Conservation (phyloP, 345 rosid species). For the Salix viminalis region DNA sequence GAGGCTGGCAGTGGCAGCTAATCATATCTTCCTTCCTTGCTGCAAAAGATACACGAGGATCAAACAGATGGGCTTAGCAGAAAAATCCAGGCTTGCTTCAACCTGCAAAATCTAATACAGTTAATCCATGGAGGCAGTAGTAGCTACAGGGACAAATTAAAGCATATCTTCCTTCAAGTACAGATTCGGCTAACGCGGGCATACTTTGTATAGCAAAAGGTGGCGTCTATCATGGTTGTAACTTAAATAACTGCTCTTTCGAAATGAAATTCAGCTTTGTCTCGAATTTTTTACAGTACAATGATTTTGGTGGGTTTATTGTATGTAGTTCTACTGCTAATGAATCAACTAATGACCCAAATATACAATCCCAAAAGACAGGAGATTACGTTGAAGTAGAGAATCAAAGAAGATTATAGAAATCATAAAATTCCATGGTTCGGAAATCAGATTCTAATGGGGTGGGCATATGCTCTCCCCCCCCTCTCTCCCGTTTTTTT, state of each 20-base stretch:
- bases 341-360: not conserved
- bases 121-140: constrained; percentile 9
- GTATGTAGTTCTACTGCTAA: not conserved
- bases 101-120: not conserved
- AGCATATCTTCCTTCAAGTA: not conserved
- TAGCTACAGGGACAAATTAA: not conserved
- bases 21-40: constrained; percentile 4
- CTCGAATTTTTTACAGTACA: not conserved
- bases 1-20: constrained; percentile 51
- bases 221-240: not conserved
- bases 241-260: not conserved
- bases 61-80: not conserved
- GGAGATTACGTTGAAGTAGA: not conserved
- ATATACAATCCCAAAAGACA: not conserved
- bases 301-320: not conserved
- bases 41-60: constrained; percentile 5
- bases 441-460: not conserved
- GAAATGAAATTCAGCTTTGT: not conserved
- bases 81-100: not conserved
- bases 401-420: not conserved
- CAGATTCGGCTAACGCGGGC: constrained; percentile 7
- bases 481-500: not conserved
- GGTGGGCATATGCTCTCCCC: rapidly evolving
- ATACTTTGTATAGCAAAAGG: constrained; percentile 18
- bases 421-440: not conserved